These are phyloP conservation scores for Candida palmyrensis DNA, from an alignment of 805 yeast genomes.

Conservation along the genomic window DNA sequence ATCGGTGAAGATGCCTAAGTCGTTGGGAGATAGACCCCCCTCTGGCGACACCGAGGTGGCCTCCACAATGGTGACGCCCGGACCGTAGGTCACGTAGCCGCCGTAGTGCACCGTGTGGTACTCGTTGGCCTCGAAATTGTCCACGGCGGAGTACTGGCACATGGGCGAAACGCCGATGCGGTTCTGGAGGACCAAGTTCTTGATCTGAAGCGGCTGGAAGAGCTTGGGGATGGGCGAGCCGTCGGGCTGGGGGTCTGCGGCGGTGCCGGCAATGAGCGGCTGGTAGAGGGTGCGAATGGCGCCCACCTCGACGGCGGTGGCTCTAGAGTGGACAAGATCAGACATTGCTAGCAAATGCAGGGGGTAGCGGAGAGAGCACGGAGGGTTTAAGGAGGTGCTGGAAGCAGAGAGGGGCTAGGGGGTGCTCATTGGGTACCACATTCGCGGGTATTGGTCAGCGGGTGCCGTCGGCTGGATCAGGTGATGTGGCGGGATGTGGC, in stretches of 20 bases:
- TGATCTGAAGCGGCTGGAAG: constrained; percentile 41
- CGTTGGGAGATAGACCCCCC: constrained; percentile 41
- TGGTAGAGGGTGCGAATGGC: constrained; percentile 5
- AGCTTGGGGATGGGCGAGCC: constrained; percentile 26
- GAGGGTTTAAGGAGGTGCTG: too few relatives aligned
- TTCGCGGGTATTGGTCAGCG: too few relatives aligned
- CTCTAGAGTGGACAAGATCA: too few relatives aligned
- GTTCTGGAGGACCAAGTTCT: constrained; percentile 39
- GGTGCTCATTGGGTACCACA: too few relatives aligned
- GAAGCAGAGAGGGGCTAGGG: too few relatives aligned
- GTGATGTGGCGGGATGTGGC: too few relatives aligned
- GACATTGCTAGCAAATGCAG: too few relatives aligned
- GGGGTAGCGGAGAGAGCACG: too few relatives aligned
- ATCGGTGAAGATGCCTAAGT: constrained; percentile 47
- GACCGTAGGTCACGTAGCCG: constrained; percentile 41
- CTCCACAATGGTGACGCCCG: constrained; percentile 46
- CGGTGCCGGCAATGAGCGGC: constrained; percentile 29
- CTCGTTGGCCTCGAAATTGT: constrained; percentile 36
- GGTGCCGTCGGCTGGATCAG: too few relatives aligned
- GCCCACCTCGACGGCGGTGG: background rate
- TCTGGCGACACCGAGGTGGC: constrained; percentile 36
- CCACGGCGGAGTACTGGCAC: constrained; percentile 45
- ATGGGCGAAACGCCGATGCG: constrained; percentile 54
- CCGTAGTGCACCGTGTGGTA: constrained; percentile 50
- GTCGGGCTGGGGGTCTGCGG: constrained; percentile 12